phyloP scores from a whole-genome alignment of 805 yeast species.

The Cyberlindnera mycetangii region DNA sequence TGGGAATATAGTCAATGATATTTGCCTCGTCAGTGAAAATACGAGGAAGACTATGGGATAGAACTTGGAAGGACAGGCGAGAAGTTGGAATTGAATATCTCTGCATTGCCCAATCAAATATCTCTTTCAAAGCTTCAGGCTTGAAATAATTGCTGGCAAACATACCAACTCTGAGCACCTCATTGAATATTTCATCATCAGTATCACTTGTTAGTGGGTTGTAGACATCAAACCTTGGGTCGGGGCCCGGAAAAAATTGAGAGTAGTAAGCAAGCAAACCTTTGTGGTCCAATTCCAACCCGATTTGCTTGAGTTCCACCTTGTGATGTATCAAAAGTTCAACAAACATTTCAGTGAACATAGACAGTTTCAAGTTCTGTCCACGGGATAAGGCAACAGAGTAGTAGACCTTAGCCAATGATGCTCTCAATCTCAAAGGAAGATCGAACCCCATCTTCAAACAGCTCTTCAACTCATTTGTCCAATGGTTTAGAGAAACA shows the following conservation, averaged over 20 bases:
- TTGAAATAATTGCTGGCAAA: conserved; percentile 55
- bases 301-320: conserved; percentile 26
- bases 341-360: conserved; percentile 62
- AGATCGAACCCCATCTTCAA: conserved; percentile 73
- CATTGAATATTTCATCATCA: conserved; percentile 48
- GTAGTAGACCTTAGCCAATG: conserved; percentile 67
- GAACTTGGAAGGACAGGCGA: conserved; percentile 46
- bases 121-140: conserved; percentile 40
- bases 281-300: conserved; percentile 36
- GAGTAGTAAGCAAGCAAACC: conserved; percentile 32
- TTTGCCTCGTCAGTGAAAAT: conserved; percentile 33
- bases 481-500: conserved; percentile 77
- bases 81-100: conserved; percentile 54
- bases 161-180: conserved; percentile 49
- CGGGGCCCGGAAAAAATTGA: conserved; percentile 44
- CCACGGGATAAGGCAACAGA: conserved; percentile 71
- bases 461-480: conserved; percentile 79
- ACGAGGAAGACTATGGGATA: conserved; percentile 53
- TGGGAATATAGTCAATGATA: conserved; percentile 56
- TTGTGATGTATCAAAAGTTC: conserved; percentile 44
- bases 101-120: conserved; percentile 50
- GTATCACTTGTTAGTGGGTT: conserved; percentile 27
- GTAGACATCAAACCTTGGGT: conserved; percentile 43
- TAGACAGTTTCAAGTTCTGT: conserved; percentile 56
- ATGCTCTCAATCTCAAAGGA: conserved; percentile 62